These are phyloP conservation scores for Coniosporium tulheliwenetii DNA, from an alignment of 2,329 filamentous ascomycete genomes.

Conservation along the genomic window DNA sequence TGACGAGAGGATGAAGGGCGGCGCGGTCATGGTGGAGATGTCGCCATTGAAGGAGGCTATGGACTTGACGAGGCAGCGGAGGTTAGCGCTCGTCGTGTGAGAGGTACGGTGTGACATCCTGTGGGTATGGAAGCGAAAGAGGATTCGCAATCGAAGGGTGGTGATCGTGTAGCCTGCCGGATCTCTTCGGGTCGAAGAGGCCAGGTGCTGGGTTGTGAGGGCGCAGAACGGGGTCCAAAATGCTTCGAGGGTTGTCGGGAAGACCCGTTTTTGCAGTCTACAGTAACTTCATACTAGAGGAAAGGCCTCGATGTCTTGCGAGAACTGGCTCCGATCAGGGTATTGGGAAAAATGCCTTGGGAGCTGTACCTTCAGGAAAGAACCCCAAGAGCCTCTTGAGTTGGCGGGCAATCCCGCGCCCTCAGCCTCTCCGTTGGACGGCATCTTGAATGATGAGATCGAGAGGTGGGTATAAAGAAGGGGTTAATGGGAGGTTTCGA, in stretches of 20 bases:
- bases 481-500: no score
- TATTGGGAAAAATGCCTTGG: neutral
- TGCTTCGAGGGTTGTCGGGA: no score
- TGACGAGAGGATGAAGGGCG: constrained; percentile 38
- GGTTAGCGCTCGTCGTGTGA: neutral
- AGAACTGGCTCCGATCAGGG: neutral
- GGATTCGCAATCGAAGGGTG: neutral
- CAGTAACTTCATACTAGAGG: no score
- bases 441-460: neutral
- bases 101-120: neutral
- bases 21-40: constrained; percentile 39
- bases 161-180: no score
- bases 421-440: constrained; percentile 15
- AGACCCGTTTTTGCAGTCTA: no score
- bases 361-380: constrained; percentile 29
- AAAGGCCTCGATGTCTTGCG: neutral
- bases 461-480: no score
- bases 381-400: constrained; percentile 31
- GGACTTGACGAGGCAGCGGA: constrained; percentile 17
- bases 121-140: no score
- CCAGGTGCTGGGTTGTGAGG: no score
- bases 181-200: no score
- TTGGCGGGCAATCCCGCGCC: constrained; percentile 29
- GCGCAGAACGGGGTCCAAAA: no score
- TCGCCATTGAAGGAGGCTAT: constrained; percentile 41